Percentiles rank a stretch among this genome's conserved stretches.
These are phyloP conservation scores for Dimargaris verticillata DNA, from an alignment of 192 early-diverging fungal species.

Conservation along the genomic window DNA sequence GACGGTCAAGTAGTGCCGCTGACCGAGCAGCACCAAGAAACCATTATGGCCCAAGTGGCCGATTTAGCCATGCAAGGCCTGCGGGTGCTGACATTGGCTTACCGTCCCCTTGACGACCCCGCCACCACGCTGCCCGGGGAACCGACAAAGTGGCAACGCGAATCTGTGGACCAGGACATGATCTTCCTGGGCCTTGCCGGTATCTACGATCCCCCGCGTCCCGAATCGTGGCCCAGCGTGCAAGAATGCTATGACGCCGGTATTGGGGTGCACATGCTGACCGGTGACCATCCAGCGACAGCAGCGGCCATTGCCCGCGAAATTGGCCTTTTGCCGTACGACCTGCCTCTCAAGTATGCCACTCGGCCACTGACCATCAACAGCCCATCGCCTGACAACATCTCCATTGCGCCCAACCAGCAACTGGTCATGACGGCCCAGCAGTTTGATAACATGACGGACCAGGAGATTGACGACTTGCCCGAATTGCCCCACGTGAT, in stretches of 20 bases:
- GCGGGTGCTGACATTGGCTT: slow-evolving; percentile 74
- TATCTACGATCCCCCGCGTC: slow-evolving; percentile 80
- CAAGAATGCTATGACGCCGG: slow-evolving; percentile 75
- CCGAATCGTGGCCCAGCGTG: slow-evolving; percentile 45
- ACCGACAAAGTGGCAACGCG: slow-evolving; percentile 29
- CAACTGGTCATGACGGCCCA: slow-evolving; percentile 65
- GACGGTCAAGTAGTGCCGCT: slow-evolving; percentile 17
- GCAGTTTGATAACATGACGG: slow-evolving; percentile 71
- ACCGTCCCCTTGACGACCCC: slow-evolving; percentile 26
- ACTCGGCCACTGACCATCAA: slow-evolving; percentile 7
- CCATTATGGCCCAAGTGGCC: slow-evolving; percentile 42
- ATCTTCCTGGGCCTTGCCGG: slow-evolving; percentile 78
- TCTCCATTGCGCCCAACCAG: slow-evolving; percentile 10
- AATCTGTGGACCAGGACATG: slow-evolving; percentile 51
- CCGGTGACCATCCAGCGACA: slow-evolving; percentile 84
- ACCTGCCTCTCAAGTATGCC: slow-evolving; percentile 15
- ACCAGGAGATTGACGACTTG: slow-evolving; percentile 63
- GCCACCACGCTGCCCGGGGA: slow-evolving; percentile 16
- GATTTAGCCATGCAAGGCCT: slow-evolving; percentile 59
- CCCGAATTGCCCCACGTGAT: slow-evolving; percentile 73
- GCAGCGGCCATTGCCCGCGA: slow-evolving; percentile 84
- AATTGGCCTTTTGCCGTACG: slow-evolving; percentile 53
- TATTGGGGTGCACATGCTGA: slow-evolving; percentile 90
- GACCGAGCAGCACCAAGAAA: slow-evolving; percentile 25
- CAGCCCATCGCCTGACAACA: slow-evolving; percentile 15